These are phyloP conservation scores for Triticum dicoccoides DNA, from an alignment of 176 grass and related monocot genomes.

Conservation along the genomic window DNA sequence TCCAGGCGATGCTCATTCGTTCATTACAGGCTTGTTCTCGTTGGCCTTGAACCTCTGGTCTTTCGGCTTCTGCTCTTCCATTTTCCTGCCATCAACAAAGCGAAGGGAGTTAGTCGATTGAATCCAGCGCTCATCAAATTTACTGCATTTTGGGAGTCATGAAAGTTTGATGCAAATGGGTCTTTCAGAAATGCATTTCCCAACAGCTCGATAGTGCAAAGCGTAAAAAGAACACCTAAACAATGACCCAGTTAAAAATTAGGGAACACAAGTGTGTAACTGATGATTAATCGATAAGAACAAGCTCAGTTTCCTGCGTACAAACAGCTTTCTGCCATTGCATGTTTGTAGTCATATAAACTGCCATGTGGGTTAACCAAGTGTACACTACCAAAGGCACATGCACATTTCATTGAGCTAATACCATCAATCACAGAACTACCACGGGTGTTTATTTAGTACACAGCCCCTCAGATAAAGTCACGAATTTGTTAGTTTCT, in stretches of 20 bases:
- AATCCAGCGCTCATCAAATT: neutral
- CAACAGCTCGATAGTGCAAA: neutral
- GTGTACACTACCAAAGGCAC: neutral
- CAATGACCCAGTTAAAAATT: neutral
- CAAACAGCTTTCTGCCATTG: neutral
- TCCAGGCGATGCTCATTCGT: conserved; percentile 37
- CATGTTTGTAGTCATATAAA: neutral
- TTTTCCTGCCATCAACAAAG: conserved; percentile 45
- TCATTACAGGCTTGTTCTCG: conserved; percentile 90
- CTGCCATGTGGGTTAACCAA: neutral
- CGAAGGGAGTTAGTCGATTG: neutral
- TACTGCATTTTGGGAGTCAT: neutral
- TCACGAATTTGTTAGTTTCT: neutral
- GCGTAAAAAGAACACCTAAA: neutral
- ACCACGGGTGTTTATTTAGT: neutral
- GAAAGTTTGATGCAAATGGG: neutral
- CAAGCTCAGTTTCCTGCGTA: neutral
- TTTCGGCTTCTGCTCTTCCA: conserved; percentile 77
- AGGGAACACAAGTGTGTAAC: neutral
- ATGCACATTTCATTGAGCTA: neutral
- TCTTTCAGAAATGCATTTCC: neutral
- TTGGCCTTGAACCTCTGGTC: conserved; percentile 80
- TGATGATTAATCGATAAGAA: neutral
- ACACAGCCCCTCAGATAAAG: neutral
- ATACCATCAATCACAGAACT: neutral